Base-by-base conservation (phyloP, 202 grass and related monocot genomes). In the Carex sylvatica region DNA sequence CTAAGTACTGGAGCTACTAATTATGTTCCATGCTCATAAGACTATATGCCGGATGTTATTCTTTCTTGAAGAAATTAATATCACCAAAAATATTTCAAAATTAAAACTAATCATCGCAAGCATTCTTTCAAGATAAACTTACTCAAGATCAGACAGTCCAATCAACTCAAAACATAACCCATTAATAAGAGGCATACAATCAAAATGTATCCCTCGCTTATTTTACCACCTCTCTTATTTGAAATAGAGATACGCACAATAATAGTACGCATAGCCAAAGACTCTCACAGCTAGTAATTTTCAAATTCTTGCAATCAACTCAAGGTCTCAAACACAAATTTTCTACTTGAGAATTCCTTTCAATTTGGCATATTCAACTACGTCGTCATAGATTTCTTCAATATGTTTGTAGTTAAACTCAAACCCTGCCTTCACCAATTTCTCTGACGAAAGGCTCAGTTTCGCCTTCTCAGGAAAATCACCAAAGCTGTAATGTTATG, bases 391-490 rank as follows among this genome's bases (percentile, higher is more conserved):
- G 3, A 98, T 83, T 23, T 89, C 80, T 44, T 91, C 90, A 30
- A 95, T 58, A 1, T 56, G 80, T 31, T 70, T 88, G 84, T 93
- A 84, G 67, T 83, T 91, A 82, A 74, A 94, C 88, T 85, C 76
- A 28, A 98, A 98, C 1, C 95, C 95, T 16, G 79, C 92, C 51
- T 68, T 80, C 14, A 81, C 0, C 22, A 98, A 80, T 84, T 93
- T 98, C 65, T 88, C 87, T 0, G 95, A 98, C 31, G 86, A 84
- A 33, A 94, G 78, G 36, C 55, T 67, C 4, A 85, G 65, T 54
- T 80, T 91, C 0, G 89, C 58, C 73, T 81, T 76, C 58, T 83
- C 91, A 1, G 86, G 86, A 2, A 87, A 56, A 15, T 80, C 86
- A 20, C 66, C 74, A 24, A 94, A 91, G 13, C 95, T 98, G 79